These are phyloP conservation scores for Fusarium solani-melongenae DNA, from an alignment of 2,329 filamentous ascomycete species.

Conservation along the genomic window DNA sequence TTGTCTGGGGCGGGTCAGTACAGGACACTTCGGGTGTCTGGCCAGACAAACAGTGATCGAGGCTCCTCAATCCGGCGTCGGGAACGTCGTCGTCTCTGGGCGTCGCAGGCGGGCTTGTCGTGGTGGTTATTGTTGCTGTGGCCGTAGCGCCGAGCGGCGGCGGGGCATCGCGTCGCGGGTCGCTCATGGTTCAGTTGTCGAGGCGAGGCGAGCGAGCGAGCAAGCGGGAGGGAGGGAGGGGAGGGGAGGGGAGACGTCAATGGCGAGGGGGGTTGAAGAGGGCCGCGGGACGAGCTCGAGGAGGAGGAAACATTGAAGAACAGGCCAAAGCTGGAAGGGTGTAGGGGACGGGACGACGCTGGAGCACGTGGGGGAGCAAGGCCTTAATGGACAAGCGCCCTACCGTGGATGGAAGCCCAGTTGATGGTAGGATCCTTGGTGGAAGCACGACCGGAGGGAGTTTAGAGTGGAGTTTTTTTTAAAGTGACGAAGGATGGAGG, in stretches of 20 bases:
- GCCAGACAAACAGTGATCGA: constrained; percentile 75
- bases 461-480: constrained; percentile 30
- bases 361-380: constrained; percentile 18
- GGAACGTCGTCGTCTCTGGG: constrained; percentile 44
- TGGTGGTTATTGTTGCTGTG: constrained; percentile 22
- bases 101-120: constrained; percentile 14
- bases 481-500: constrained; percentile 13
- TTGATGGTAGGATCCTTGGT: constrained; percentile 21
- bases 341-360: constrained; percentile 2
- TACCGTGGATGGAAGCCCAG: background rate
- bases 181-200: constrained; percentile 45
- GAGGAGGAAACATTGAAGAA: constrained; percentile 30
- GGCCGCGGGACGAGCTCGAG: constrained; percentile 16
- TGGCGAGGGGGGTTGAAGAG: constrained; percentile 26
- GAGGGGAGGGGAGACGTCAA: constrained; percentile 28
- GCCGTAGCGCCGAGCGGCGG: constrained; percentile 37
- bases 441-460: constrained; percentile 18
- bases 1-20: constrained; percentile 68
- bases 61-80: constrained; percentile 82
- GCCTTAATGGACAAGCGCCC: constrained; percentile 15
- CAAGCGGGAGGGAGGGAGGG: background rate
- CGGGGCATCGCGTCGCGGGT: constrained; percentile 48
- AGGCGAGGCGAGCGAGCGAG: constrained; percentile 4
- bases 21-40: background rate
- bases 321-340: background rate